A percentile compares a stretch with the other conserved stretches of the same genome.
These are phyloP conservation scores for Cyclostephanos invisitatus DNA, from an alignment of 108 stramenopile genomes.

Conservation along the genomic window DNA sequence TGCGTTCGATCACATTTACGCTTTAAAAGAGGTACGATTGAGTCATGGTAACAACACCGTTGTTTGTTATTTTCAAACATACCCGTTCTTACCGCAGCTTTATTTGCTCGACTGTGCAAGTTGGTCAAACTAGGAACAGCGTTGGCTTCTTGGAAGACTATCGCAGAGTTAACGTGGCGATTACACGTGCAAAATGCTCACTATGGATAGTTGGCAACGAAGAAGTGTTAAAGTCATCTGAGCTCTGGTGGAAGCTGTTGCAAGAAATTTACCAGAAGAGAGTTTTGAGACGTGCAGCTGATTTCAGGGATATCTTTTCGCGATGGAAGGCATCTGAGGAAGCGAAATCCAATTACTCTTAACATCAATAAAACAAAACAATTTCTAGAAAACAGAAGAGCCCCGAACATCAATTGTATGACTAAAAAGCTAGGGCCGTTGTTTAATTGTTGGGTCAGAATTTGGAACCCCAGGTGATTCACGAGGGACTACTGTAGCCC, in stretches of 20 bases:
- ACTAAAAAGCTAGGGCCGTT: no score
- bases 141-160: slow-evolving; percentile 61
- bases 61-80: neutral
- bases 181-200: slow-evolving; percentile 54
- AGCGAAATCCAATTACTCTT: neutral
- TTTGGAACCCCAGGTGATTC: no score
- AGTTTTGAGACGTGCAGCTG: slow-evolving; percentile 1
- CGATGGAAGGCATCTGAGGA: slow-evolving; percentile 11
- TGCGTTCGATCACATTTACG: slow-evolving; percentile 49
- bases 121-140: slow-evolving; percentile 2
- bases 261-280: slow-evolving; percentile 21
- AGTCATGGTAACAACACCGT: neutral
- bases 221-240: slow-evolving; percentile 36
- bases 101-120: neutral
- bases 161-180: slow-evolving; percentile 62
- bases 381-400: no score
- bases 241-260: slow-evolving; percentile 36
- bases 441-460: no score
- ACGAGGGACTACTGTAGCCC: neutral
- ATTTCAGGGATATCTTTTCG: slow-evolving; percentile 14
- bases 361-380: neutral
- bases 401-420: neutral
- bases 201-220: slow-evolving; percentile 61
- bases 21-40: slow-evolving; percentile 18
- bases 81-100: neutral